Conservation (phyloP, 2,329 filamentous ascomycete species). For the Drechslerella dactyloides region DNA sequence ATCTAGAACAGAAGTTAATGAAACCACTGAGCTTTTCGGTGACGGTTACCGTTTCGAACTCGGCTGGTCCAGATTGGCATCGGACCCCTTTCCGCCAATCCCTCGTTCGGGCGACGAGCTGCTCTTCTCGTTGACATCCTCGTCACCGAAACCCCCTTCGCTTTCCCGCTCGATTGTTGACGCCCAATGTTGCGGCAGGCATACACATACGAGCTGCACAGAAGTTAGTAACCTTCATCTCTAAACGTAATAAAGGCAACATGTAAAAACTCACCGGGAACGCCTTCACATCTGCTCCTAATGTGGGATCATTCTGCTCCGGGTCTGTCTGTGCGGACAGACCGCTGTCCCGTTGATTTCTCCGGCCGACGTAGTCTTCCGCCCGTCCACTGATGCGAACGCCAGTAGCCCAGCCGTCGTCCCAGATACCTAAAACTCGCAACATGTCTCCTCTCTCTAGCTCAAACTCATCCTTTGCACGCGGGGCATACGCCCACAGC, state of each 20-base stretch:
- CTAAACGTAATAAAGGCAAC: background rate
- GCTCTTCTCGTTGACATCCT: constrained; percentile 41
- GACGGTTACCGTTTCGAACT: constrained; percentile 42
- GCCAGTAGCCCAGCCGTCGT: constrained; percentile 95
- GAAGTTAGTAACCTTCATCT: constrained; percentile 53
- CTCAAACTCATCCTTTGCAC: constrained; percentile 89
- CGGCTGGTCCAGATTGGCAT: constrained; percentile 25
- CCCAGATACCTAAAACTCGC: constrained; percentile 98
- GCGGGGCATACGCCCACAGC: constrained; percentile 95
- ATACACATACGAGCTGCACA: constrained; percentile 79
- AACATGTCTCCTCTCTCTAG: constrained; percentile 96
- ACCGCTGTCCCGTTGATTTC: constrained; percentile 86
- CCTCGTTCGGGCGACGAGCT: constrained; percentile 36
- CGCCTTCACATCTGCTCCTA: constrained; percentile 47
- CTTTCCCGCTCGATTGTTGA: constrained; percentile 91
- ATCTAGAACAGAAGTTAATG: constrained; percentile 26
- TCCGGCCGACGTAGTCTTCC: constrained; percentile 84
- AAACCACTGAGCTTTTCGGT: constrained; percentile 17
- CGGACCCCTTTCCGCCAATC: constrained; percentile 17
- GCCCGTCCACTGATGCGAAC: constrained; percentile 80
- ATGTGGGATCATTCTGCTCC: constrained; percentile 44
- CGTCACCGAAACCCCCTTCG: constrained; percentile 38
- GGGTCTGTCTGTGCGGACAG: constrained; percentile 71
- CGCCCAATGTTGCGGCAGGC: constrained; percentile 91
- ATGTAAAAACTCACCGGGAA: constrained; percentile 56